Conservation (phyloP, 495 filamentous ascomycete genomes). For the Venustampulla echinocandica region DNA sequence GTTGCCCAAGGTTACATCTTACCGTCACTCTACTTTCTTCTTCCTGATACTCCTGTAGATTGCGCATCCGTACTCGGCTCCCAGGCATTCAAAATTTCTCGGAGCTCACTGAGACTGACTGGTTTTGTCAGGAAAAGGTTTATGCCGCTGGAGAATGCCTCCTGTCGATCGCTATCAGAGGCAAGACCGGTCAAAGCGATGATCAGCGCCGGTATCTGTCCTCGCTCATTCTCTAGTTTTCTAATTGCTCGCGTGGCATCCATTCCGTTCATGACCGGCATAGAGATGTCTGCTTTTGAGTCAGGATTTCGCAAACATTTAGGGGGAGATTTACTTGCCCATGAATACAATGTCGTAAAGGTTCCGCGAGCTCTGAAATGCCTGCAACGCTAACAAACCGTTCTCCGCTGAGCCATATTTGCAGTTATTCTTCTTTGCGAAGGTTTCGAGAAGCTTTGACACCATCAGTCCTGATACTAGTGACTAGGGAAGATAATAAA, state of each 20-base stretch:
- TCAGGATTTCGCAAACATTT: slow-evolving; percentile 27
- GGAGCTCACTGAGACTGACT: too few relatives aligned
- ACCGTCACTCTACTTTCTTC: too few relatives aligned
- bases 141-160: slow-evolving; percentile 53
- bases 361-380: slow-evolving; percentile 12
- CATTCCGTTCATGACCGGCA: slow-evolving; percentile 57
- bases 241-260: slow-evolving; percentile 46
- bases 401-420: slow-evolving; percentile 29
- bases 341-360: slow-evolving; percentile 46
- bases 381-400: slow-evolving; percentile 33
- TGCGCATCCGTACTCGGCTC: too few relatives aligned
- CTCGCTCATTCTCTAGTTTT: slow-evolving; percentile 33
- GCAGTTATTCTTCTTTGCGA: slow-evolving; percentile 22
- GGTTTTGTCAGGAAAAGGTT: slow-evolving; percentile 64
- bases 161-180: slow-evolving; percentile 46
- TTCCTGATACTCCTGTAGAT: too few relatives aligned
- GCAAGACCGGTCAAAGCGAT: slow-evolving; percentile 61
- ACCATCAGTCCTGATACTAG: neutral
- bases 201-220: slow-evolving; percentile 37
- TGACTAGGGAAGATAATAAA: neutral
- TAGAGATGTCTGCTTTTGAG: slow-evolving; percentile 42
- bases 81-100: too few relatives aligned
- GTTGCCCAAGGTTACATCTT: too few relatives aligned
- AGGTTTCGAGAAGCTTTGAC: slow-evolving; percentile 8
- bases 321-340: slow-evolving; percentile 38